Evolutionary conservation across 768 basidiomycete genomes (phyloP).

Genomic region (Lactarius vividus): DNA sequence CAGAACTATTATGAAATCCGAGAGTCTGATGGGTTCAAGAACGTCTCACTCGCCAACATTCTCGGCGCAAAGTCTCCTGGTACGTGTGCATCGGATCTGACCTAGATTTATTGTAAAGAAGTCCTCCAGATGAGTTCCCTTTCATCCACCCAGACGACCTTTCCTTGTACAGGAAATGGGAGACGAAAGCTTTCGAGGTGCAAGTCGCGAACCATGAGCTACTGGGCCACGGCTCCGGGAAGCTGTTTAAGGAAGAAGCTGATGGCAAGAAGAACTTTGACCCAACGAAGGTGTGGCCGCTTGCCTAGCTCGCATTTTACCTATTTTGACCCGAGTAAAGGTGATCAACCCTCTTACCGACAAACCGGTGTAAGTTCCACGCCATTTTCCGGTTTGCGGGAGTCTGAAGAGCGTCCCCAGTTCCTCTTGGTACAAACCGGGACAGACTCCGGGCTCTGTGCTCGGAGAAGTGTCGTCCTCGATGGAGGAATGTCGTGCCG

Average conservation of each 20-base stretch:
- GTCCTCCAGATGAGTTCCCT: constrained; percentile 53
- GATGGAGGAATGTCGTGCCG: constrained; percentile 92
- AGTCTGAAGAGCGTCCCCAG: constrained; percentile 37
- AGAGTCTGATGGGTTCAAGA: constrained; percentile 83
- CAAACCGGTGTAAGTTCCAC: constrained; percentile 55
- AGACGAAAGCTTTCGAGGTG: constrained; percentile 74
- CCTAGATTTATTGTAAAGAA: neutral
- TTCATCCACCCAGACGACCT: constrained; percentile 82
- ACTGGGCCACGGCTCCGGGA: constrained; percentile 82
- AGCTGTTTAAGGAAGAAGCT: constrained; percentile 71
- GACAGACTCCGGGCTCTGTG: constrained; percentile 79
- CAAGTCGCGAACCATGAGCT: constrained; percentile 92
- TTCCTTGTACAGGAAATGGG: constrained; percentile 73
- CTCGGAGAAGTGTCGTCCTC: constrained; percentile 87
- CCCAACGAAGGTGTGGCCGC: constrained; percentile 47
- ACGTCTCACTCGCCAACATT: constrained; percentile 82
- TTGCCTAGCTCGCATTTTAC: neutral
- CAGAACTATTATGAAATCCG: constrained; percentile 84
- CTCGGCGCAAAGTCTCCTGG: constrained; percentile 85
- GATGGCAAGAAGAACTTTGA: constrained; percentile 85
- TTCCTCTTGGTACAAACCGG: constrained; percentile 83
- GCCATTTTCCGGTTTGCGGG: neutral
- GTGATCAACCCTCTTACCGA: constrained; percentile 81
- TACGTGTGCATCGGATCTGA: constrained; percentile 33
- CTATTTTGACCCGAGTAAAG: constrained; percentile 37